phyloP scores from a whole-genome alignment of 257 asterid genomes.

The Knoxia roxburghii region DNA sequence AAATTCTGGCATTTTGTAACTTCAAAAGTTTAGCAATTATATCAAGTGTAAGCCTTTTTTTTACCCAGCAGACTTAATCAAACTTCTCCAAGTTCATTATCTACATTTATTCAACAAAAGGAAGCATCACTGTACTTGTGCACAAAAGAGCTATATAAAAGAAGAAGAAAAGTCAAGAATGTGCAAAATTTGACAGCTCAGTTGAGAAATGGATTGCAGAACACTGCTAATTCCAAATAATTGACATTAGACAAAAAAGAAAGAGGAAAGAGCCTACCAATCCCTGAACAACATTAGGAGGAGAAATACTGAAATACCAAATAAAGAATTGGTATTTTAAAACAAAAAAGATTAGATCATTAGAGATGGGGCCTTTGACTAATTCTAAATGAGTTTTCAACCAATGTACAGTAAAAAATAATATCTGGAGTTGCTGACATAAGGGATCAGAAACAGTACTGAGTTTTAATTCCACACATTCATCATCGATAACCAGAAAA shows the following conservation, averaged over 20 bases:
- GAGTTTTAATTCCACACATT: conserved; percentile 8
- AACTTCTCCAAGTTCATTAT: not conserved
- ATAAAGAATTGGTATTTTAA: not conserved
- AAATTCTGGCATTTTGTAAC: not conserved
- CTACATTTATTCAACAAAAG: not conserved
- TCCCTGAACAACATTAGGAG: not conserved
- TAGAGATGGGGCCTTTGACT: conserved; percentile 13
- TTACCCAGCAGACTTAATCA: not conserved
- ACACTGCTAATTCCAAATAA: not conserved
- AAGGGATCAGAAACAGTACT: not conserved
- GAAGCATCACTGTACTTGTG: conserved; percentile 1
- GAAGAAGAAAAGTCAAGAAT: conserved; percentile 6
- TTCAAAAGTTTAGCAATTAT: not conserved
- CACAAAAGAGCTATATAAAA: no score
- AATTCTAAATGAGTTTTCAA: not conserved
- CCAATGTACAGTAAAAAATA: not conserved
- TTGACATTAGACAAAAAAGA: not conserved
- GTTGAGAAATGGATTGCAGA: not conserved
- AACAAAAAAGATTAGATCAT: not conserved
- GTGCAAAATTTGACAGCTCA: conserved; percentile 12
- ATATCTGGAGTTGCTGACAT: conserved; percentile 1
- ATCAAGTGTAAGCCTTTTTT: not conserved
- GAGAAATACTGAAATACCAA: not conserved
- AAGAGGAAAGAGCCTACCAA: conserved; percentile 2
- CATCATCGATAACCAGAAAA: not conserved